Evolutionary conservation across 78 protist genomes (phyloP).

Genomic region (Paulinella micropora): DNA sequence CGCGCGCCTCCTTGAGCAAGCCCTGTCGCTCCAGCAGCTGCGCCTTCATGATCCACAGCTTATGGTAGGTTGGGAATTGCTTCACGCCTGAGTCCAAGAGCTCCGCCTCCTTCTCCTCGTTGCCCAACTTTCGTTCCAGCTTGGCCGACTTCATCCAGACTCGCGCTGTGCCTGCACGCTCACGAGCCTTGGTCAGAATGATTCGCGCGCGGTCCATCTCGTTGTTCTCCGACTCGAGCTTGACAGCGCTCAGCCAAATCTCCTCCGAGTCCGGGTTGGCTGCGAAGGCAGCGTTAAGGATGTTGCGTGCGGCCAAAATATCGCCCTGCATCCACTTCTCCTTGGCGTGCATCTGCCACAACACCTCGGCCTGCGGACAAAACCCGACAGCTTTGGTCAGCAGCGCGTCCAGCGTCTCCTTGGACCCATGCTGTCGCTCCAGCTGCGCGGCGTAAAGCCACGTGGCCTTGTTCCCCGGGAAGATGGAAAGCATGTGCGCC

Average conservation of each 20-base stretch:
- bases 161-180: conserved; percentile 43
- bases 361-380: conserved; percentile 72
- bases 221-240: conserved; percentile 68
- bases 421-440: conserved; percentile 49
- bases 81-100: conserved; percentile 23
- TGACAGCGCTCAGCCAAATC: conserved; percentile 85
- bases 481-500: conserved; percentile 49
- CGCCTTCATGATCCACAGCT: conserved; percentile 73
- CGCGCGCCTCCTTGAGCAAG: conserved; percentile 38
- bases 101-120: conserved; percentile 9
- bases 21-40: conserved; percentile 25
- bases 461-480: conserved; percentile 57
- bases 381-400: conserved; percentile 52
- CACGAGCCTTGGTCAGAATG: conserved; percentile 51
- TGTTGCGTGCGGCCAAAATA: conserved; percentile 40
- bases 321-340: conserved; percentile 59
- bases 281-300: conserved; percentile 60
- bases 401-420: conserved; percentile 48
- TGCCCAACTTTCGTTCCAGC: conserved; percentile 56
- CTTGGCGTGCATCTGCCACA: conserved; percentile 88
- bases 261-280: conserved; percentile 59
- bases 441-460: conserved; percentile 66
- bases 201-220: conserved; percentile 24
- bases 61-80: conserved; percentile 41
- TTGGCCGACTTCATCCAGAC: conserved; percentile 77